Conservation (phyloP, 345 rosid genomes). For the Linum usitatissimum region DNA sequence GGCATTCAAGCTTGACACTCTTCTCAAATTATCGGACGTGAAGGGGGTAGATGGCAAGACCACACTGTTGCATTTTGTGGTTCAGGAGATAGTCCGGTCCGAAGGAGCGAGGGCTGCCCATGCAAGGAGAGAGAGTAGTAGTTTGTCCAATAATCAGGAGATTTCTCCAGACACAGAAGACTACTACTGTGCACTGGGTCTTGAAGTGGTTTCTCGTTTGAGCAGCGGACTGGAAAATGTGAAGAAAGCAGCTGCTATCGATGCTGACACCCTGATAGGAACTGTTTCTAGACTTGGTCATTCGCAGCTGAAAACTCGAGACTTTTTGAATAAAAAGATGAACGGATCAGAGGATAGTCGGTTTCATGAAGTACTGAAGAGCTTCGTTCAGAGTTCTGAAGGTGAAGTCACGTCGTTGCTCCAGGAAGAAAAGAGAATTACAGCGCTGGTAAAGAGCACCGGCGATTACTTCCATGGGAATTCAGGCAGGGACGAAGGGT, state of each 20-base stretch:
- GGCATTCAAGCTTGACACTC: slow-evolving; percentile 96
- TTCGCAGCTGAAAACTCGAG: slow-evolving; percentile 38
- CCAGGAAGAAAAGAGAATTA: slow-evolving; percentile 79
- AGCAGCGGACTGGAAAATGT: slow-evolving; percentile 73
- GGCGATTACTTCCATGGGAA: slow-evolving; percentile 98
- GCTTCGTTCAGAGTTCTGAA: slow-evolving; percentile 76
- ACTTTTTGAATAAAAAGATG: slow-evolving; percentile 67
- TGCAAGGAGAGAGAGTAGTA: slow-evolving; percentile 48
- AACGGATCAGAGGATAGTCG: slow-evolving; percentile 53
- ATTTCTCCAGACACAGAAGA: slow-evolving; percentile 50
- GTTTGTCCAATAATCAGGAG: slow-evolving; percentile 44
- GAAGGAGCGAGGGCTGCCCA: slow-evolving; percentile 91
- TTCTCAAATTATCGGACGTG: slow-evolving; percentile 82
- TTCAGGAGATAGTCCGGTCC: slow-evolving; percentile 80
- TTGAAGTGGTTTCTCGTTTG: slow-evolving; percentile 64
- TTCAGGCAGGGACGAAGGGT: slow-evolving; percentile 79
- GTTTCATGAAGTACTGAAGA: slow-evolving; percentile 52
- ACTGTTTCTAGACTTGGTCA: slow-evolving; percentile 60
- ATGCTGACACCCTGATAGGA: slow-evolving; percentile 68
- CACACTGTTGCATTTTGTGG: slow-evolving; percentile 90
- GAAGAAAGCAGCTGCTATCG: slow-evolving; percentile 75
- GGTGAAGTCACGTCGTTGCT: slow-evolving; percentile 44
- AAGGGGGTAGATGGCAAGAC: slow-evolving; percentile 96
- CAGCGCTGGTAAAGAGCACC: slow-evolving; percentile 76
- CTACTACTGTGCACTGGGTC: slow-evolving; percentile 61